Percentiles rank a stretch among this genome's conserved stretches.
Conservation (phyloP, 805 yeast genomes). For the Saccharomycopsis sp. region DNA sequence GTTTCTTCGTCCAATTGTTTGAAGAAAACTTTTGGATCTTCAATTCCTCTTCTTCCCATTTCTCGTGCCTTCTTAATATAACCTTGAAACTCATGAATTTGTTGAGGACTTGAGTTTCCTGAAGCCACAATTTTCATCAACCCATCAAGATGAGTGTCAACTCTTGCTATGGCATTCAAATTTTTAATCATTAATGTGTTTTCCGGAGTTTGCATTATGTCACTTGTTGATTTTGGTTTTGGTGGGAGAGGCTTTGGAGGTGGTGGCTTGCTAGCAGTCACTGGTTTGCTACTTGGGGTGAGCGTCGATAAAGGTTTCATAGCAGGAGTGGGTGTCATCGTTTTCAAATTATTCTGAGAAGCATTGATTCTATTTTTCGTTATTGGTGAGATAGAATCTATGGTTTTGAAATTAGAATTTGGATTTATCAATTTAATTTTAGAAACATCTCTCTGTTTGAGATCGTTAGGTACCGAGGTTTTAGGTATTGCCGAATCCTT, state of each 20-base stretch:
- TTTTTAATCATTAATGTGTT: slow-evolving; percentile 80
- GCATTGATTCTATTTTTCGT: too few relatives aligned
- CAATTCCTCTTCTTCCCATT: slow-evolving; percentile 42
- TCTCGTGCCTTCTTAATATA: slow-evolving; percentile 73
- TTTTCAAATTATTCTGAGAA: too few relatives aligned
- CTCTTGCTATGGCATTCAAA: slow-evolving; percentile 73
- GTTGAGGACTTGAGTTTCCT: slow-evolving; percentile 66
- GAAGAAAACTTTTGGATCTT: slow-evolving; percentile 18
- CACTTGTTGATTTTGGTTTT: slow-evolving; percentile 28
- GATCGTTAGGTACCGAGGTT: slow-evolving; percentile 26
- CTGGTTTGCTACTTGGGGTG: too few relatives aligned
- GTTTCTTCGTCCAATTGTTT: slow-evolving; percentile 1
- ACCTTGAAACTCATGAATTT: slow-evolving; percentile 71
- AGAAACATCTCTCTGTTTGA: slow-evolving; percentile 22
- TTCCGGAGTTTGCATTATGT: slow-evolving; percentile 48
- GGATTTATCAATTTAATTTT: slow-evolving; percentile 2
- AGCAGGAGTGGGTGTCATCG: too few relatives aligned
- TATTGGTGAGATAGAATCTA: too few relatives aligned
- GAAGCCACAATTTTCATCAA: slow-evolving; percentile 84
- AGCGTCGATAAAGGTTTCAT: too few relatives aligned
- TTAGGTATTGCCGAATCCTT: slow-evolving; percentile 31
- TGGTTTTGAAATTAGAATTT: too few relatives aligned
- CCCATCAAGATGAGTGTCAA: slow-evolving; percentile 56
- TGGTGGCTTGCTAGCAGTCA: slow-evolving; percentile 21
- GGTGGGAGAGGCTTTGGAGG: slow-evolving; percentile 25